Percentiles rank a stretch among this genome's conserved stretches.
Conservation (phyloP, 352 stramenopile genomes). For the Peronosclerospora sorghi region DNA sequence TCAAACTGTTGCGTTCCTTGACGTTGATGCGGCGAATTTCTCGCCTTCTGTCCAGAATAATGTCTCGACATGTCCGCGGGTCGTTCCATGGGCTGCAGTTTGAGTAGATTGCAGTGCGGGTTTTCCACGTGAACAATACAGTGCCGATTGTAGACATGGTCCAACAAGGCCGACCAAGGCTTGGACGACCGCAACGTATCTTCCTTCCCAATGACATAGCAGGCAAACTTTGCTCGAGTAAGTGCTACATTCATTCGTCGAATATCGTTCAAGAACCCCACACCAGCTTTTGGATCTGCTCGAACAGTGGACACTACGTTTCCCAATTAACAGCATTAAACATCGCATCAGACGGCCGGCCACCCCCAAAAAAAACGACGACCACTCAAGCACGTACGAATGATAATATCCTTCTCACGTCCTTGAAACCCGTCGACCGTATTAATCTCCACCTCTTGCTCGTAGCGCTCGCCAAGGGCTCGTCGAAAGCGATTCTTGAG, state of each 20-base stretch:
- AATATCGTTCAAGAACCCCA: slow-evolving; percentile 85
- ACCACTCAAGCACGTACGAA: slow-evolving; percentile 37
- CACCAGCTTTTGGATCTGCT: slow-evolving; percentile 64
- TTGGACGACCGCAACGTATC: slow-evolving; percentile 73
- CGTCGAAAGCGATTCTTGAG: slow-evolving; percentile 44
- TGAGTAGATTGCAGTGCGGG: slow-evolving; percentile 65
- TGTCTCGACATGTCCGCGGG: slow-evolving; percentile 11
- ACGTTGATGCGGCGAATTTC: slow-evolving; percentile 11
- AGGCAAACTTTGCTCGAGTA: slow-evolving; percentile 81
- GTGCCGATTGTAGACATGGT: slow-evolving; percentile 46
- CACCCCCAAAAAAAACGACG: not conserved
- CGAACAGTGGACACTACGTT: slow-evolving; percentile 75
- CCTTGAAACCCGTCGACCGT: slow-evolving; percentile 89
- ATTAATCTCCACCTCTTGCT: slow-evolving; percentile 86
- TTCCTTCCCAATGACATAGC: slow-evolving; percentile 83
- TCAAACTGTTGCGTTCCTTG: slow-evolving; percentile 13
- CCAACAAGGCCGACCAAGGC: slow-evolving; percentile 67
- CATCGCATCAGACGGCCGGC: not conserved
- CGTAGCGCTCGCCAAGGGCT: slow-evolving; percentile 51
- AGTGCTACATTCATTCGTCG: slow-evolving; percentile 85
- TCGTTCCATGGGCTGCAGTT: slow-evolving; percentile 46
- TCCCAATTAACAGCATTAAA: slow-evolving; percentile 8
- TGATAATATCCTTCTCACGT: slow-evolving; percentile 88
- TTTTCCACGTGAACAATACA: slow-evolving; percentile 82
- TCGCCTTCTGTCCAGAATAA: slow-evolving; percentile 5